These are phyloP conservation scores for Comarum palustre DNA, from an alignment of 306 rosid species.

Conservation along the genomic window DNA sequence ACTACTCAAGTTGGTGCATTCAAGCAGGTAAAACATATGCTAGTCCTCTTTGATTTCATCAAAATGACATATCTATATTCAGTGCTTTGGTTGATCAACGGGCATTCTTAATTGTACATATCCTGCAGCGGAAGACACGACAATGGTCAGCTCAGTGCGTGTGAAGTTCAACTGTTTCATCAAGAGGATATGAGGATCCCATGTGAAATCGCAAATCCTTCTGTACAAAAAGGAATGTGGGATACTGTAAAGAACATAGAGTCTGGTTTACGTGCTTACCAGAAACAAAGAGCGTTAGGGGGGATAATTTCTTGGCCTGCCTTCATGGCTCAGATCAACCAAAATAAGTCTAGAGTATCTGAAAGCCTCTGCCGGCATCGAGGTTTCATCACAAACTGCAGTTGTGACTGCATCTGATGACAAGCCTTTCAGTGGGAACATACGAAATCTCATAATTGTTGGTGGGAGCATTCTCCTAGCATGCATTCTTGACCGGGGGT, in stretches of 20 bases:
- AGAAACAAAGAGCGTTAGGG: slow-evolving; percentile 58
- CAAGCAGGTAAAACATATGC: slow-evolving; percentile 42
- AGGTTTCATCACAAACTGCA: slow-evolving; percentile 16
- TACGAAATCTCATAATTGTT: slow-evolving; percentile 62
- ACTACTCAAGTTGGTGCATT: slow-evolving; percentile 72
- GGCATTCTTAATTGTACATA: slow-evolving; percentile 7
- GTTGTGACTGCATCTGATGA: slow-evolving; percentile 20
- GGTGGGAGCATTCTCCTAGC: slow-evolving; percentile 79
- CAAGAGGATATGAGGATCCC: slow-evolving; percentile 92
- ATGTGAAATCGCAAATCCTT: slow-evolving; percentile 87
- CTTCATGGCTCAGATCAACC: slow-evolving; percentile 60
- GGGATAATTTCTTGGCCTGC: slow-evolving; percentile 54
- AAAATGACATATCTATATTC: background rate
- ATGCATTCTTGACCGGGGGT: slow-evolving; percentile 68
- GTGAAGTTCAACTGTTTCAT: slow-evolving; percentile 83
- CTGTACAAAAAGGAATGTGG: slow-evolving; percentile 86
- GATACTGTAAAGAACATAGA: slow-evolving; percentile 86
- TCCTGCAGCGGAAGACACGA: slow-evolving; percentile 59
- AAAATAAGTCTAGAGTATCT: slow-evolving; percentile 52
- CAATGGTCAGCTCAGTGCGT: slow-evolving; percentile 55
- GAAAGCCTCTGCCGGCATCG: slow-evolving; percentile 41
- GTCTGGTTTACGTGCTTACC: slow-evolving; percentile 60
- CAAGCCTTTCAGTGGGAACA: slow-evolving; percentile 47
- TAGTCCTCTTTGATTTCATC: background rate
- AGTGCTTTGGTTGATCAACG: background rate